A percentile compares a stretch with the other conserved stretches of the same genome.
phyloP scores from a whole-genome alignment of 208 protist genomes.

The Trichomonas tenax region DNA sequence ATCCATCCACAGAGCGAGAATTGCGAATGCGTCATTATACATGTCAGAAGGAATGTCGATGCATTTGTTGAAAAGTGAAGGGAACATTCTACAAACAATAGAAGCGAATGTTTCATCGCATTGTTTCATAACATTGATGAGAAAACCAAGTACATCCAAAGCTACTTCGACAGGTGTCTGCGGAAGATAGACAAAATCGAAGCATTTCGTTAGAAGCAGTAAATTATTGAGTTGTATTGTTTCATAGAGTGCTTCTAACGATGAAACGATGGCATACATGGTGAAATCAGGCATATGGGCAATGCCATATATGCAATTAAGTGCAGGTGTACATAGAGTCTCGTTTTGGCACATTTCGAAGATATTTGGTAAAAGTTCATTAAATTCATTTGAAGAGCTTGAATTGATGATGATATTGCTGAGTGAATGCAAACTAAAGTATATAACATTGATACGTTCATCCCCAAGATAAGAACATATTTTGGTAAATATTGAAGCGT shows the following conservation, averaged over 20 bases:
- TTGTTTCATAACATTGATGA: not conserved
- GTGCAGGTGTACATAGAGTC: not conserved
- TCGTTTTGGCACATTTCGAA: not conserved
- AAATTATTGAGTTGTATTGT: not conserved
- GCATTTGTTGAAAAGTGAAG: not conserved
- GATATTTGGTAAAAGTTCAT: not conserved
- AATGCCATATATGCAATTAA: not conserved
- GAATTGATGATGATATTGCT: not conserved
- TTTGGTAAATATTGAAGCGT: not conserved
- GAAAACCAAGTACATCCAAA: not conserved
- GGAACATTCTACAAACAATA: not conserved
- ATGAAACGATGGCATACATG: not conserved
- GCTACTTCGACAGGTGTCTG: not conserved
- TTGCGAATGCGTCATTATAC: not conserved
- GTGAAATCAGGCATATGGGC: not conserved
- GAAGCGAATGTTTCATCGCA: not conserved
- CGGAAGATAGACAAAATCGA: not conserved
- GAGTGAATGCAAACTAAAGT: not conserved
- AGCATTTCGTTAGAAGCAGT: not conserved
- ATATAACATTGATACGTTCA: not conserved
- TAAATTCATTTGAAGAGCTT: not conserved
- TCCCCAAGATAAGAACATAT: not conserved
- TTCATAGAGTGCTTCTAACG: not conserved
- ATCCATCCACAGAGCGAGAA: not conserved
- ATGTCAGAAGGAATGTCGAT: not conserved